Evolutionary conservation across 495 filamentous ascomycete species (phyloP), one percentile per base, ranked within the genome.

Genomic region (Hypoxylon crocopeplum): DNA sequence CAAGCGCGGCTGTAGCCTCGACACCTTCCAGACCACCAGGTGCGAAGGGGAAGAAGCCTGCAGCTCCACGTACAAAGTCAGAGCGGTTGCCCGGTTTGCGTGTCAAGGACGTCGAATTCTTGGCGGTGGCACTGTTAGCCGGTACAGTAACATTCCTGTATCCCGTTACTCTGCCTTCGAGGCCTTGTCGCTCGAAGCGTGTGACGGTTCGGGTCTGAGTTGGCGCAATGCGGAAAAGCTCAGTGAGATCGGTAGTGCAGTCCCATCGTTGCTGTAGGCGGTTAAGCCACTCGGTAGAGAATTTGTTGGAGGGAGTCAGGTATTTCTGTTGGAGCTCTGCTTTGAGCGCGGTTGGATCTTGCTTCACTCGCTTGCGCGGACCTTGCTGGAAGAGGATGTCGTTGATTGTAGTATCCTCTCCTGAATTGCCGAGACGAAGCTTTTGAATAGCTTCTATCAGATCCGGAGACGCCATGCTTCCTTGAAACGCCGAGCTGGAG

Each of bases 61-160:
- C 90, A 15, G 89, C 92, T 12, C 94, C 94, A n/a, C 94, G 83
- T 16, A 98, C 93, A 70, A 98, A 96, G 45, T 98, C 93, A 30
- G 90, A 91, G 59, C 90, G 84, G 52, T 84, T 85, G 32, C 93
- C 94, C 20, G 93, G 93, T 64, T 94, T 94, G 32, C 94, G 83
- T 7, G 90, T 75, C 30, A 98, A 78, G 0, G 92, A 97, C 0
- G 95, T 98, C 17, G 93, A 97, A 66, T 96, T 97, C 75, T 98
- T 98, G 3, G 94, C 94, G 13, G 89, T 98, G 1, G 91, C 91
- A 52, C 90, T 93, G 53, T 83, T 87, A 17, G 93, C 92, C 12
- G 93, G 93, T 19, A 98, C 85, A 0, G 94, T 97, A 42, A 98
- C 89, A 74, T 98, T 93, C 68, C 86, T 90, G 71, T 98, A 98